A percentile compares a stretch with the other conserved stretches of the same genome.
Evolutionary conservation across 495 filamentous ascomycete genomes (phyloP).

Genomic region (Xylaria curta): DNA sequence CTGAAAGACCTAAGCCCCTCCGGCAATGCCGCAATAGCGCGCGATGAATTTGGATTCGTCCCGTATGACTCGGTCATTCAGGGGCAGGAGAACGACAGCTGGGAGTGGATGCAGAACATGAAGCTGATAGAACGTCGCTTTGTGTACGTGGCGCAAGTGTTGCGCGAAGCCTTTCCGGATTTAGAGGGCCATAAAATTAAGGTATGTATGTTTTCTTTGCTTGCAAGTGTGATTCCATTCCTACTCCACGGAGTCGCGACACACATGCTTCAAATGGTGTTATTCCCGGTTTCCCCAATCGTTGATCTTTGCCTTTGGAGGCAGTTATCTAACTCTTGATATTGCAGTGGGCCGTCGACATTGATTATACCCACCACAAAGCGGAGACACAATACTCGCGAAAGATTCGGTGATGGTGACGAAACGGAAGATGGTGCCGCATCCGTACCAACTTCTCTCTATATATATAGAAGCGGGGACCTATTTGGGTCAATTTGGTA

Average conservation of each 20-base stretch:
- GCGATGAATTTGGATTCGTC: conserved; percentile 24
- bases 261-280: neutral
- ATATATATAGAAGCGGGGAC: neutral
- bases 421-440: neutral
- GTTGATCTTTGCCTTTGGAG: conserved; percentile 20
- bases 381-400: conserved; percentile 21
- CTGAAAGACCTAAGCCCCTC: neutral
- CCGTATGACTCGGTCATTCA: conserved; percentile 19
- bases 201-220: conserved; percentile 2
- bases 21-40: neutral
- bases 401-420: neutral
- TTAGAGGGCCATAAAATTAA: conserved; percentile 16
- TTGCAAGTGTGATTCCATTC: no score
- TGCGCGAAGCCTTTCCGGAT: conserved; percentile 26
- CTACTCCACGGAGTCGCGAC: neutral
- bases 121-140: conserved; percentile 27
- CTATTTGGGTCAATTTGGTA: neutral
- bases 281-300: neutral
- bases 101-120: conserved; percentile 29
- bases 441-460: neutral
- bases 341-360: conserved; percentile 26
- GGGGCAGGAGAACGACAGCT: conserved; percentile 11
- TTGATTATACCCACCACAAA: conserved; percentile 27
- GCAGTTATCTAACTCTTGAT: conserved; percentile 21
- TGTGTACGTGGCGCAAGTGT: conserved; percentile 18